A percentile compares a stretch with the other conserved stretches of the same genome.
Evolutionary conservation across 441 rosid species (phyloP).

Genomic region (Populus hybrid): DNA sequence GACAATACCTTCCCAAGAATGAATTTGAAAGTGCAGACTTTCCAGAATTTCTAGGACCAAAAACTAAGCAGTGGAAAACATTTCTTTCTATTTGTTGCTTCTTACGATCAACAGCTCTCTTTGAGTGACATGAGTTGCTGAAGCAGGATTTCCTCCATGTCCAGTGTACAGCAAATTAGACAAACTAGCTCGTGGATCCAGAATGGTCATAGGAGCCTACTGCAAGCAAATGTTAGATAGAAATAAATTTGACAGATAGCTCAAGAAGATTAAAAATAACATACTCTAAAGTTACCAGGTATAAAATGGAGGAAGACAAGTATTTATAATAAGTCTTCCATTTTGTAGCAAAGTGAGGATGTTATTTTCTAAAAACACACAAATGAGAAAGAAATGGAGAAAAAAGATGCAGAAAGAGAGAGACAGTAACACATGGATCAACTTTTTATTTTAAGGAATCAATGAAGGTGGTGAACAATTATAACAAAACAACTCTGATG

Average conservation of each 20-base stretch:
- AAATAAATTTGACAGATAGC: conserved; percentile 10
- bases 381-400: no score
- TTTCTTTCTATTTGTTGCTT: conserved; percentile 61
- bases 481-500: neutral
- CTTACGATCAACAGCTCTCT: conserved; percentile 50
- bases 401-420: neutral
- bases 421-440: neutral
- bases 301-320: neutral
- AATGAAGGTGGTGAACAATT: neutral
- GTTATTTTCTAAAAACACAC: neutral
- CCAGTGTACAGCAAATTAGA: conserved; percentile 67
- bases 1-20: conserved; percentile 64
- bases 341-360: neutral
- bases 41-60: conserved; percentile 74
- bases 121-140: conserved; percentile 58
- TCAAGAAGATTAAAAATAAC: conserved; percentile 7
- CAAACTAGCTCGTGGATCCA: conserved; percentile 66
- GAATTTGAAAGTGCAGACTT: conserved; percentile 65
- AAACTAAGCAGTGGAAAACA: conserved; percentile 64
- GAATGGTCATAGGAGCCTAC: conserved; percentile 81
- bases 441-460: neutral
- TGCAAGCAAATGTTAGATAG: conserved; percentile 34
- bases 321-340: neutral
- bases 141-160: conserved; percentile 53
- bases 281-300: conserved; percentile 1